phyloP scores from a whole-genome alignment of 2,329 filamentous ascomycete genomes.

The Alternaria burnsii region DNA sequence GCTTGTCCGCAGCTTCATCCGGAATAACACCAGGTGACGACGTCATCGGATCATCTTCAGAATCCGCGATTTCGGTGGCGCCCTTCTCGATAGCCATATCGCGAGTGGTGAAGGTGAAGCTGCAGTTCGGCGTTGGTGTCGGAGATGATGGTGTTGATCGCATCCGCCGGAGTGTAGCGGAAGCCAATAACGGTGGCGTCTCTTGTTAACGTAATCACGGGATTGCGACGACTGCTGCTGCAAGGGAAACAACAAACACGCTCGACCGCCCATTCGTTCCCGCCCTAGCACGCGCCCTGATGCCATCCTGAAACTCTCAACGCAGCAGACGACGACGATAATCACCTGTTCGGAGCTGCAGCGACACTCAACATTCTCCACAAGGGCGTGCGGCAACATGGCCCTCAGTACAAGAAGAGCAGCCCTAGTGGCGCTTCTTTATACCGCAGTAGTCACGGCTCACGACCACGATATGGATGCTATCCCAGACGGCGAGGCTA shows the following conservation, averaged over 20 bases:
- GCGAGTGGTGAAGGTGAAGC: slow-evolving; percentile 7
- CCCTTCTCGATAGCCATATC: slow-evolving; percentile 36
- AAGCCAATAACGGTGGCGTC: slow-evolving; percentile 31
- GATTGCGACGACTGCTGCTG: slow-evolving; percentile 24
- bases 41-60: slow-evolving; percentile 44
- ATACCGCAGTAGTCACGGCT: slow-evolving; percentile 38
- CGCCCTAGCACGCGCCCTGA: slow-evolving; percentile 8
- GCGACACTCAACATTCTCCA: slow-evolving; percentile 4
- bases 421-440: slow-evolving; percentile 34
- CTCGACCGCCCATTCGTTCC: slow-evolving; percentile 1
- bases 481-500: slow-evolving; percentile 49
- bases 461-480: slow-evolving; percentile 54
- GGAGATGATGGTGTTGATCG: slow-evolving; percentile 15
- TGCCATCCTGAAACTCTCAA: slow-evolving; percentile 26
- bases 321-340: slow-evolving; percentile 25
- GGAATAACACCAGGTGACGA: slow-evolving; percentile 35
- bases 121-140: slow-evolving; percentile 3
- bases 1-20: slow-evolving; percentile 30
- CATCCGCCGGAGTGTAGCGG: slow-evolving; percentile 17
- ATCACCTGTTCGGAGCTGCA: slow-evolving; percentile 10
- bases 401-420: slow-evolving; percentile 17
- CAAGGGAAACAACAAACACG: slow-evolving; percentile 22
- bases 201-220: slow-evolving; percentile 36
- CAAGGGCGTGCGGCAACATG: slow-evolving; percentile 21
- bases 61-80: slow-evolving; percentile 42